These are phyloP conservation scores for Neodidymelliopsis sp. DNA, from an alignment of 2,329 filamentous ascomycete genomes.

Conservation along the genomic window DNA sequence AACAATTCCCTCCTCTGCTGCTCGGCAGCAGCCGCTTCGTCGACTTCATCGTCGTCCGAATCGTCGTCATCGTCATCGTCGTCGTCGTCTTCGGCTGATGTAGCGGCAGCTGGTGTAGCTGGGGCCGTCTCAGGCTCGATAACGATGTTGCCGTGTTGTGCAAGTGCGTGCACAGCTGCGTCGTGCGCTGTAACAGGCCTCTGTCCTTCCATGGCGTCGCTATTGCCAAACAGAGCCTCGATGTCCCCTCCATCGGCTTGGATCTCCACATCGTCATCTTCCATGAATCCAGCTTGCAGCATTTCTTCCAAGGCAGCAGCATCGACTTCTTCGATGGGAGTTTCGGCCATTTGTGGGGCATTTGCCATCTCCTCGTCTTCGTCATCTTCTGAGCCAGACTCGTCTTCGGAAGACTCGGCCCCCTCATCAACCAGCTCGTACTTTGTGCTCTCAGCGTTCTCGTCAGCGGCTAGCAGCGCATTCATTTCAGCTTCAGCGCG, in stretches of 20 bases:
- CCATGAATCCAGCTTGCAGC: conserved; percentile 47
- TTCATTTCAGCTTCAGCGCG: conserved; percentile 83
- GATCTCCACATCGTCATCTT: conserved; percentile 42
- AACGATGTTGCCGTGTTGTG: conserved; percentile 35
- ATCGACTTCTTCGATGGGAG: conserved; percentile 51
- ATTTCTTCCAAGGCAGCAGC: conserved; percentile 46
- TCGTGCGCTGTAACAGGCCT: conserved; percentile 47
- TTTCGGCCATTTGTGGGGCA: conserved; percentile 49
- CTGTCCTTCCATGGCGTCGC: conserved; percentile 39
- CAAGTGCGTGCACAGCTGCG: conserved; percentile 49
- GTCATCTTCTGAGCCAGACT: conserved; percentile 46
- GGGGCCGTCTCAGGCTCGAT: conserved; percentile 41
- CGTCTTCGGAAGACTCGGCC: conserved; percentile 54
- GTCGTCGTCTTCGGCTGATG: conserved; percentile 50
- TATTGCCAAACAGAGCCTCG: conserved; percentile 38
- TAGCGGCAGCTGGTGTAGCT: conserved; percentile 43
- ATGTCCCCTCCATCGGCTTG: conserved; percentile 40
- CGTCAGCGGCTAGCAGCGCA: conserved; percentile 74
- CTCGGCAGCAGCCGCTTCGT: conserved; percentile 57
- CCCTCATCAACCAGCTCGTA: conserved; percentile 65
- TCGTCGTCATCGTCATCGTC: conserved; percentile 56
- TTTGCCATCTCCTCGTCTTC: conserved; percentile 53
- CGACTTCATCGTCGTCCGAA: conserved; percentile 55
- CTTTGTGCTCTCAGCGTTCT: conserved; percentile 60
- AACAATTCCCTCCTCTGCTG: conserved; percentile 56